Conservation (phyloP, 164 flowering plant species). For the Vitis cinerea region DNA sequence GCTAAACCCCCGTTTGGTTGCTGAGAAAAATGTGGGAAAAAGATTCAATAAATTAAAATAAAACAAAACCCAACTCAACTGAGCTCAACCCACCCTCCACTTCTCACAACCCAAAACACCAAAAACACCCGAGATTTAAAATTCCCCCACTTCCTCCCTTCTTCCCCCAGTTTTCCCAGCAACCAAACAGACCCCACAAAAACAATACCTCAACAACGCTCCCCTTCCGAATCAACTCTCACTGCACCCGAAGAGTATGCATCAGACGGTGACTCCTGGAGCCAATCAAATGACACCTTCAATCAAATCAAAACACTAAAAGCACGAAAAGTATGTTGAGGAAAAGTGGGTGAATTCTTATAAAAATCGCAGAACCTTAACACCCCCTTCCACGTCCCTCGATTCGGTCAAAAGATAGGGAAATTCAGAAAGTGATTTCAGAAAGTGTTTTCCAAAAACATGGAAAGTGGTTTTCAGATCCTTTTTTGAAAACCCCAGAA, state of each 20-base stretch:
- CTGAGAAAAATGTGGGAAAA: no score
- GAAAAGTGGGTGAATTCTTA: not conserved
- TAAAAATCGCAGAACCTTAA: not conserved
- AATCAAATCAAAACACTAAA: constrained; percentile 8
- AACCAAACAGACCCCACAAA: constrained; percentile 8
- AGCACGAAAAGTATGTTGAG: not conserved
- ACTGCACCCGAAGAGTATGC: not conserved
- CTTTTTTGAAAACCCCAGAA: no score
- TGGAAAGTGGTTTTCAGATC: not conserved
- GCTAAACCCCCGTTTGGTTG: no score
- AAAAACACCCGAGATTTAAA: constrained; percentile 1
- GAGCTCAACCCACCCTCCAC: no score
- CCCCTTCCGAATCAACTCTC: constrained; percentile 13
- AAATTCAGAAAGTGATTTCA: not conserved
- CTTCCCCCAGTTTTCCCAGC: constrained; percentile 6
- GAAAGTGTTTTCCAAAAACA: no score
- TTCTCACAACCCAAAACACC: not conserved
- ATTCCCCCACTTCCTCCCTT: not conserved
- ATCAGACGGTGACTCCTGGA: not conserved
- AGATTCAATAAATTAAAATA: no score
- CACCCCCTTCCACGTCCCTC: constrained; percentile 4
- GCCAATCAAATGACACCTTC: not conserved
- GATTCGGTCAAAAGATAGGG: constrained; percentile 17
- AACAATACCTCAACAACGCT: not conserved
- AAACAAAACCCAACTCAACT: no score